Evolutionary conservation across 768 basidiomycete genomes (phyloP).

Genomic region (Lactifluus rugatus): DNA sequence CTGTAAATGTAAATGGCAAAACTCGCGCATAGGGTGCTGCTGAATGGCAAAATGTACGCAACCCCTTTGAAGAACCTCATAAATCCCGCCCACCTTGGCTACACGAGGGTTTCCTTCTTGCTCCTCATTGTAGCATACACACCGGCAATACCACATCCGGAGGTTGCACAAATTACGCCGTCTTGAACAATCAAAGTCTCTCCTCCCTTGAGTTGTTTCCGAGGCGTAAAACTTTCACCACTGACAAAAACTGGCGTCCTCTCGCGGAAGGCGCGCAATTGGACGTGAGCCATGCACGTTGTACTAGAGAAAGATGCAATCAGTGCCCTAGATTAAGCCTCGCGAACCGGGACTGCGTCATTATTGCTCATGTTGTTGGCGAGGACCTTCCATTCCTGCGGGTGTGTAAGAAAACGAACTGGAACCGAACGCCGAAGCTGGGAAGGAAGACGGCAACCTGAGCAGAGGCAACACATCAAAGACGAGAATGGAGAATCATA

Average conservation of each 20-base stretch:
- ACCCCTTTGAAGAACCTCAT: background rate
- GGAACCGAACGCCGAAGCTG: background rate
- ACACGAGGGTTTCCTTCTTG: background rate
- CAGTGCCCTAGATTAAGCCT: background rate
- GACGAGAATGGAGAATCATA: background rate
- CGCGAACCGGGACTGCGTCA: background rate
- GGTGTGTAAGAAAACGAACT: background rate
- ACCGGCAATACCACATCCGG: background rate
- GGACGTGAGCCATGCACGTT: background rate
- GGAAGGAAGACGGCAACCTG: background rate
- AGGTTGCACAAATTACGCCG: background rate
- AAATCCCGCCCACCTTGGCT: background rate
- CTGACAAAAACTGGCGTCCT: conserved; percentile 1
- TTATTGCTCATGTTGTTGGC: background rate
- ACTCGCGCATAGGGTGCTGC: conserved; percentile 3
- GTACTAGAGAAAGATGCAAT: background rate
- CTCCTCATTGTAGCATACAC: background rate
- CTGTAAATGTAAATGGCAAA: background rate
- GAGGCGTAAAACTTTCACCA: background rate
- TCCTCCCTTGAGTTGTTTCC: background rate
- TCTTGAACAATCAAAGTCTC: background rate
- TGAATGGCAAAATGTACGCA: conserved; percentile 17
- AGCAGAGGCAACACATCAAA: background rate
- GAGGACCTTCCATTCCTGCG: background rate
- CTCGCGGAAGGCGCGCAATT: conserved; percentile 12